Conservation (phyloP, 1,284 basidiomycete genomes). For the Ustilago xerochloae region DNA sequence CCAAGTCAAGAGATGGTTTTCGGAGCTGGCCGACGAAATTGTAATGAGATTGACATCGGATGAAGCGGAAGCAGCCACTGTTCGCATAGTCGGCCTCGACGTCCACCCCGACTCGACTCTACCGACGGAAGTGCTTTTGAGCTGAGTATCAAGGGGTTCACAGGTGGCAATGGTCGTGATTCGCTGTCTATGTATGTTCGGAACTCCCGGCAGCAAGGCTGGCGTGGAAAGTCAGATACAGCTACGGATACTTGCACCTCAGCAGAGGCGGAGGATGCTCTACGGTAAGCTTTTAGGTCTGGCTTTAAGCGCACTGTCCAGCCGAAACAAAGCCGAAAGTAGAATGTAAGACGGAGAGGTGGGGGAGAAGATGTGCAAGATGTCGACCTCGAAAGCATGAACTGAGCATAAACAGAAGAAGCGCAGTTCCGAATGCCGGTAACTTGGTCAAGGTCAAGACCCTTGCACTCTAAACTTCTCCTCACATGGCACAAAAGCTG, state of each 20-base stretch:
- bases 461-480: not conserved
- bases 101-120: not conserved
- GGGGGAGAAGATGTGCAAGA: not conserved
- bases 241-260: too few relatives aligned
- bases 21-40: slow-evolving; percentile 11
- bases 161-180: too few relatives aligned
- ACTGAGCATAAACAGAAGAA: slow-evolving; percentile 1
- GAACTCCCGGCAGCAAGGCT: too few relatives aligned
- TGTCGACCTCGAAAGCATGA: slow-evolving; percentile 1
- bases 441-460: too few relatives aligned
- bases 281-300: too few relatives aligned
- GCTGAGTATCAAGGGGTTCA: too few relatives aligned
- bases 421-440: slow-evolving; percentile 4
- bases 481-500: not conserved
- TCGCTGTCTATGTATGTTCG: too few relatives aligned
- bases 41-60: not conserved
- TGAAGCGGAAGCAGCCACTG: slow-evolving; percentile 12
- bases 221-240: too few relatives aligned
- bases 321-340: not conserved
- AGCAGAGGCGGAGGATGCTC: too few relatives aligned
- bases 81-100: not conserved
- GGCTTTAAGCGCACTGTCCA: too few relatives aligned
- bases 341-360: not conserved
- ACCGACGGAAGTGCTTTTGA: too few relatives aligned
- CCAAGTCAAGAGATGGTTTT: not conserved